These are phyloP conservation scores for Candida qinlingensis DNA, from an alignment of 805 yeast species.

Conservation along the genomic window DNA sequence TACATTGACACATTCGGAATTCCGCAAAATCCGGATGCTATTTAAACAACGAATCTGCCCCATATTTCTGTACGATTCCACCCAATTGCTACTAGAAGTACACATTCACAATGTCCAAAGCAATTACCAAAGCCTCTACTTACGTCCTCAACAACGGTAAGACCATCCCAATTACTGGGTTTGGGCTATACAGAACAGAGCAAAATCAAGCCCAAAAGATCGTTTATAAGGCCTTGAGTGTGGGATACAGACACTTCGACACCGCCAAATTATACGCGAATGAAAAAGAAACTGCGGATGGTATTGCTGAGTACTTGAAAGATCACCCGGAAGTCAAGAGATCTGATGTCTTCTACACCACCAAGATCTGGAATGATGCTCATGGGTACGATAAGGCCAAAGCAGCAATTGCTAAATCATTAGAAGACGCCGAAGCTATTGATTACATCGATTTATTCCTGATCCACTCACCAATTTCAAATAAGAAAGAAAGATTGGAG, in stretches of 20 bases:
- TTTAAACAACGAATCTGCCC: no score
- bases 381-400: conserved; percentile 55
- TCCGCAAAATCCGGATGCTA: no score
- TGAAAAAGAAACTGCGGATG: conserved; percentile 65
- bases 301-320: conserved; percentile 43
- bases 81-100: no score
- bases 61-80: no score
- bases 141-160: conserved; percentile 49
- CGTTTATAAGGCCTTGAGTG: conserved; percentile 54
- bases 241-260: conserved; percentile 71
- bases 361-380: conserved; percentile 53
- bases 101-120: neutral
- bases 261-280: conserved; percentile 65
- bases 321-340: conserved; percentile 47
- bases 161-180: conserved; percentile 60
- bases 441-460: conserved; percentile 70
- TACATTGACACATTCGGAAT: no score
- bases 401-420: conserved; percentile 49
- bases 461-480: conserved; percentile 59
- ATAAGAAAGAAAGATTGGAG: conserved; percentile 44
- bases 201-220: conserved; percentile 34
- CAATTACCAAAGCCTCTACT: conserved; percentile 8
- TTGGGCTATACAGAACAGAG: conserved; percentile 55
- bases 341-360: conserved; percentile 60
- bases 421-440: conserved; percentile 44